Evolutionary conservation across 1,284 basidiomycete species (phyloP).

Genomic region (Puccinia hordei): DNA sequence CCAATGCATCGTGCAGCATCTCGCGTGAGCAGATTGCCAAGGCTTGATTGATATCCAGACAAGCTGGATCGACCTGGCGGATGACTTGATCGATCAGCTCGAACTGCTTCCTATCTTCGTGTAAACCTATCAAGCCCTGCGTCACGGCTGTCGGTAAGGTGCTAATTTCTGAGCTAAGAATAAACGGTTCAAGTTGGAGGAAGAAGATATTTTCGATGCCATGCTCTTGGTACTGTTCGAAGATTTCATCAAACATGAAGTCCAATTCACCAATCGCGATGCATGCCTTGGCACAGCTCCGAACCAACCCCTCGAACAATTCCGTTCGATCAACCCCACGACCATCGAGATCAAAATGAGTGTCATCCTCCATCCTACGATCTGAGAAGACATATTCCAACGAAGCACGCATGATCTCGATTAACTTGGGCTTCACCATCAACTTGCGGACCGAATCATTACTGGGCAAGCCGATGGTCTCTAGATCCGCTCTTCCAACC

Average conservation of each 20-base stretch:
- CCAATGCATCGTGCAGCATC: conserved; percentile 85
- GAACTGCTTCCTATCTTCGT: conserved; percentile 69
- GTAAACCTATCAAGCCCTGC: conserved; percentile 77
- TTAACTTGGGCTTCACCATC: conserved; percentile 75
- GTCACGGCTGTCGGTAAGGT: conserved; percentile 73
- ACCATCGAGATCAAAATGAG: conserved; percentile 77
- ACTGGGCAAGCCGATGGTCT: conserved; percentile 81
- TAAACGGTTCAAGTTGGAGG: conserved; percentile 76
- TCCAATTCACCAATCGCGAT: conserved; percentile 76
- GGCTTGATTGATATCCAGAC: conserved; percentile 90
- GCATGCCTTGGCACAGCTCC: conserved; percentile 78
- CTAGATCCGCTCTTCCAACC: conserved; percentile 77
- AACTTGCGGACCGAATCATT: conserved; percentile 66
- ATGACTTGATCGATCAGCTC: conserved; percentile 84
- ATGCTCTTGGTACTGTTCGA: conserved; percentile 80
- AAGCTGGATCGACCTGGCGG: conserved; percentile 90
- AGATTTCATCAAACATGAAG: conserved; percentile 89
- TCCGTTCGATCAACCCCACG: conserved; percentile 87
- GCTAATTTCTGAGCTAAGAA: conserved; percentile 73
- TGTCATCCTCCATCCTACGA: conserved; percentile 84
- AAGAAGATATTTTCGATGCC: conserved; percentile 89
- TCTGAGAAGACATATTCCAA: conserved; percentile 88
- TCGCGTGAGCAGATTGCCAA: conserved; percentile 80
- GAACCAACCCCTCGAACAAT: conserved; percentile 84
- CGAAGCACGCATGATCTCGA: conserved; percentile 82